Evolutionary conservation across 805 yeast species (phyloP), one percentile per base, ranked within the genome.

Genomic region (Barnettozyma wickerhamii): DNA sequence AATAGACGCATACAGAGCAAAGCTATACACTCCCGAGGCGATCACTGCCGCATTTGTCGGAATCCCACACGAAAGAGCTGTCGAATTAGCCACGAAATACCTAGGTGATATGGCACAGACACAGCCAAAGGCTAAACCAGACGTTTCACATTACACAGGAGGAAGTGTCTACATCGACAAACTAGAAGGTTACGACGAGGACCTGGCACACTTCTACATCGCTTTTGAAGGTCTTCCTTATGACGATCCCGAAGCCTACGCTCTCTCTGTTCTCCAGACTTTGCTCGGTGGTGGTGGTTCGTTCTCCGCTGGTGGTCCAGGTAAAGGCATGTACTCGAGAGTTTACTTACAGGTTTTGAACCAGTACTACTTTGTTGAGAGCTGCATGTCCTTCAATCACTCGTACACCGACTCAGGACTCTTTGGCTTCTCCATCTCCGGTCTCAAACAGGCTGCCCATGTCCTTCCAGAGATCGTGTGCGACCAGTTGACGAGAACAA

Each of bases 251-350:
- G 97, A 93, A 53, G 79, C 90, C 33, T 93, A 93, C 56, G 95
- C 95, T 2, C 68, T 89, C 30, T 96, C 98, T 2, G 80, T 89
- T 1, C 69, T 93, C 43, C 98, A 93, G 60, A 87, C 90, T 45
- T 69, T 91, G 18, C 67, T 93, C 12, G 99, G 99, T 32, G 97
- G 98, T 28, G 99, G 98, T 42, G 95, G 96, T 5, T 89, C 98
- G 2, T 93, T 93, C 58, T 82, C 95, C 15, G 98, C 99, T 9
- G 99, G 99, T 50, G 99, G 99, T 0, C 99, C 99, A 14, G 99
- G 99, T 40, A 93, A 93, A 63, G 99, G 99, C 4, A 90, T 93
- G 98, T 93, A 89, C 60, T 87, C 96, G 4, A 74, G 98, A 44
- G 75, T 95, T 19, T 93, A 89, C 67, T 87, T 96, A 0, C 79